Evolutionary conservation across 2,329 filamentous ascomycete genomes (phyloP).

Genomic region (Thermochaetoides dissita): DNA sequence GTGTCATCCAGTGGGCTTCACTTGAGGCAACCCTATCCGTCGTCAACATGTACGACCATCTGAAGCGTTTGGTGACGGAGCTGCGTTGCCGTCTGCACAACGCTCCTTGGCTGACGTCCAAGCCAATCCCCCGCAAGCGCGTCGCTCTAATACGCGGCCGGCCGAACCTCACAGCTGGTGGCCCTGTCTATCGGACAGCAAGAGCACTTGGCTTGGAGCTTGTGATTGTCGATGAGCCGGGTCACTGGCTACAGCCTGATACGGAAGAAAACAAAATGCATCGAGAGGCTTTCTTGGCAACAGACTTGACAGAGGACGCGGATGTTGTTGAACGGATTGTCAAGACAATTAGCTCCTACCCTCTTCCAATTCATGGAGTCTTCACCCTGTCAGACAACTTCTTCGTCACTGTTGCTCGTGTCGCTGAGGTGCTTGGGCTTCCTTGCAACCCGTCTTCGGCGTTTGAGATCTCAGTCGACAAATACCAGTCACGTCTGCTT

Average conservation of each 20-base stretch:
- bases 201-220: slow-evolving; percentile 12
- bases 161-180: slow-evolving; percentile 13
- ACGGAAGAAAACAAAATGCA: slow-evolving; percentile 11
- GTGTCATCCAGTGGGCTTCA: slow-evolving; percentile 13
- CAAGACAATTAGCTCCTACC: slow-evolving; percentile 10
- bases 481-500: slow-evolving; percentile 14
- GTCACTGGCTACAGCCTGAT: slow-evolving; percentile 15
- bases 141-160: slow-evolving; percentile 14
- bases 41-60: slow-evolving; percentile 6
- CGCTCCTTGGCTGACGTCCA: slow-evolving; percentile 8
- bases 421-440: slow-evolving; percentile 9
- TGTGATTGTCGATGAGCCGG: slow-evolving; percentile 13
- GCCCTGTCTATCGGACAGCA: slow-evolving; percentile 12
- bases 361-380: slow-evolving; percentile 13
- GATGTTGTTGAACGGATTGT: slow-evolving; percentile 11
- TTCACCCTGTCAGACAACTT: slow-evolving; percentile 17
- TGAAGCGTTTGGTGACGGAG: slow-evolving; percentile 9
- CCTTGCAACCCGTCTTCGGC: slow-evolving; percentile 11
- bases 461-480: slow-evolving; percentile 15
- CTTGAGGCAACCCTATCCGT: slow-evolving; percentile 8
- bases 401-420: slow-evolving; percentile 13
- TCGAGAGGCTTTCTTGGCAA: slow-evolving; percentile 14
- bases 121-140: slow-evolving; percentile 9
- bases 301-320: slow-evolving; percentile 15
- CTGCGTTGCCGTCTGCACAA: slow-evolving; percentile 10